These are phyloP conservation scores for Fusarium sp. DNA, from an alignment of 2,329 filamentous ascomycete species.

Conservation along the genomic window DNA sequence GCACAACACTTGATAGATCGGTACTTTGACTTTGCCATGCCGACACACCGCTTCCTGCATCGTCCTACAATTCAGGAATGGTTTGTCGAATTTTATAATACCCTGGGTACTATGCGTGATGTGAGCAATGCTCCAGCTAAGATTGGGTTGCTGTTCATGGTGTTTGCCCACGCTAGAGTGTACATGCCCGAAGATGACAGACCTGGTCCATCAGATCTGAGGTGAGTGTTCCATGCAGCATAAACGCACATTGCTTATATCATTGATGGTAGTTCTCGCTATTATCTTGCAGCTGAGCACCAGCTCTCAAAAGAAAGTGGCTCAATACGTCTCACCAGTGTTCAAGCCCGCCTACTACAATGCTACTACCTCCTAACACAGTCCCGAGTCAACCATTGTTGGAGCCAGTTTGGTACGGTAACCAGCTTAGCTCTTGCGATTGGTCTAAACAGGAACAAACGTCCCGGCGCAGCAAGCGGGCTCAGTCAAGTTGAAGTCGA, in stretches of 20 bases:
- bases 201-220: slow-evolving; percentile 40
- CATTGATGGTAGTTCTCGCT: slow-evolving; percentile 24
- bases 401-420: slow-evolving; percentile 58
- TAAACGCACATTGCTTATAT: neutral
- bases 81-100: slow-evolving; percentile 56
- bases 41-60: slow-evolving; percentile 67
- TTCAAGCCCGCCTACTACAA: slow-evolving; percentile 56
- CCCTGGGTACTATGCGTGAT: slow-evolving; percentile 44
- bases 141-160: slow-evolving; percentile 60
- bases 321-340: slow-evolving; percentile 52
- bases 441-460: slow-evolving; percentile 42
- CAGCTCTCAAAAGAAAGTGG: slow-evolving; percentile 54
- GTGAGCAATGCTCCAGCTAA: slow-evolving; percentile 38
- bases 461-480: slow-evolving; percentile 18
- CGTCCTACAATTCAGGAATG: slow-evolving; percentile 62
- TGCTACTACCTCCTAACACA: slow-evolving; percentile 58
- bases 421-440: slow-evolving; percentile 54
- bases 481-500: slow-evolving; percentile 37
- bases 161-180: slow-evolving; percentile 62
- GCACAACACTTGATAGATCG: slow-evolving; percentile 55
- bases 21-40: slow-evolving; percentile 69
- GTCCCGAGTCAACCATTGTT: slow-evolving; percentile 61
- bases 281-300: slow-evolving; percentile 48
- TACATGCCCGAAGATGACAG: slow-evolving; percentile 49
- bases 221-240: neutral